Conservation (phyloP, 805 yeast genomes). For the Debaryomyces hansenii region DNA sequence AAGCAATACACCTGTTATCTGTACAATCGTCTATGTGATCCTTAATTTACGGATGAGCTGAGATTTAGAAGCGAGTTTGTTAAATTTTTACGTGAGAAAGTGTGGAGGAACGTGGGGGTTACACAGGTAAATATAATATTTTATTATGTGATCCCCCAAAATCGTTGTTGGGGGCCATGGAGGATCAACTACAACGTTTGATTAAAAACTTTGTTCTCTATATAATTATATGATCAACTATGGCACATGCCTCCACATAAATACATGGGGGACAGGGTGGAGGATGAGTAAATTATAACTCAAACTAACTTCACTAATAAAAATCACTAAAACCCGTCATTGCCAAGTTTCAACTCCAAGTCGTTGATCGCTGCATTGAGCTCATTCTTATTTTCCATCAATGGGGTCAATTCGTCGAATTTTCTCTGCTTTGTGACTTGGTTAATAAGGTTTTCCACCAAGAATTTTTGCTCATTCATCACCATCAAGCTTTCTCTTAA, state of each 20-base stretch:
- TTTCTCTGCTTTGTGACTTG: conserved; percentile 64
- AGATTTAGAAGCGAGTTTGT: no score
- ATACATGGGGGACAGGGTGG: no score
- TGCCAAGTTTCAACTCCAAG: conserved; percentile 57
- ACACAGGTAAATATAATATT: no score
- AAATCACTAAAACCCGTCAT: conserved; percentile 32
- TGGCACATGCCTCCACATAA: no score
- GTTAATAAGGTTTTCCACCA: conserved; percentile 64
- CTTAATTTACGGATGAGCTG: no score
- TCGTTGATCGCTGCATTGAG: conserved; percentile 48
- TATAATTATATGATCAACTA: no score
- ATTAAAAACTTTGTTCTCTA: no score
- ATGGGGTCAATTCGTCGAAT: conserved; percentile 71
- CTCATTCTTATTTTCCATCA: conserved; percentile 60
- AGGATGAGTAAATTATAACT: no score
- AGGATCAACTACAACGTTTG: no score
- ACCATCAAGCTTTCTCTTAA: conserved; percentile 80
- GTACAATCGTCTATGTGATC: no score
- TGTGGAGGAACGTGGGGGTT: neutral
- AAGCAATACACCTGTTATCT: no score
- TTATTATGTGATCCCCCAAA: neutral
- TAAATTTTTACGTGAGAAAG: neutral
- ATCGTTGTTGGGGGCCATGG: neutral
- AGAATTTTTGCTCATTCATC: conserved; percentile 75
- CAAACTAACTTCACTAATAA: no score